Conservation (phyloP, 2,329 filamentous ascomycete species). For the Fusarium xyrophilum region DNA sequence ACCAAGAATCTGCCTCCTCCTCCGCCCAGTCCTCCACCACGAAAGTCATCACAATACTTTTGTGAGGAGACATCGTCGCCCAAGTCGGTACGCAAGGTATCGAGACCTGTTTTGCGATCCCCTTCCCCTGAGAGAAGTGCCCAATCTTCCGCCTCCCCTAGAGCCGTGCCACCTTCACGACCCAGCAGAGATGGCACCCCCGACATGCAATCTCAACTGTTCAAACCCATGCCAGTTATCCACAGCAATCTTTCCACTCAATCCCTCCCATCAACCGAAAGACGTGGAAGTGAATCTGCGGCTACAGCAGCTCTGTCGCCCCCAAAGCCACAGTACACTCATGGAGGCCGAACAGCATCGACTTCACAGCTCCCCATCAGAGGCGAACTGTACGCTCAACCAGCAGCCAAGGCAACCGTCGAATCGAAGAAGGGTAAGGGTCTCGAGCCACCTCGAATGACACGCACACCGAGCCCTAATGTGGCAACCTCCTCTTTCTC, state of each 20-base stretch:
- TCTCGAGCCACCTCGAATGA: slow-evolving; percentile 28
- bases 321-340: slow-evolving; percentile 46
- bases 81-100: slow-evolving; percentile 47
- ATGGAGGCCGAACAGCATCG: slow-evolving; percentile 42
- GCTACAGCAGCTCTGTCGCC: slow-evolving; percentile 45
- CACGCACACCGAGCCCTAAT: slow-evolving; percentile 62
- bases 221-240: slow-evolving; percentile 61
- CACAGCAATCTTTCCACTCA: slow-evolving; percentile 66
- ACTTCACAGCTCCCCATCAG: slow-evolving; percentile 42
- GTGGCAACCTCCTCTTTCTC: slow-evolving; percentile 62
- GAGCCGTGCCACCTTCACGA: slow-evolving; percentile 59
- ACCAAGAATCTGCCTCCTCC: slow-evolving; percentile 54
- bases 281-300: slow-evolving; percentile 53
- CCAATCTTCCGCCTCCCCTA: slow-evolving; percentile 42
- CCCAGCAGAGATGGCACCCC: slow-evolving; percentile 74
- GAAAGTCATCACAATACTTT: slow-evolving; percentile 67
- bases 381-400: slow-evolving; percentile 28
- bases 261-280: slow-evolving; percentile 53
- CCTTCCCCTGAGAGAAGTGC: slow-evolving; percentile 45
- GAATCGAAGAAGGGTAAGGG: slow-evolving; percentile 34
- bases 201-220: slow-evolving; percentile 64
- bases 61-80: slow-evolving; percentile 50
- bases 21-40: slow-evolving; percentile 67
- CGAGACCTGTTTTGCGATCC: slow-evolving; percentile 42
- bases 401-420: slow-evolving; percentile 7